phyloP scores from a whole-genome alignment of 352 stramenopile genomes.

The Phytophthora chlamydospora region DNA sequence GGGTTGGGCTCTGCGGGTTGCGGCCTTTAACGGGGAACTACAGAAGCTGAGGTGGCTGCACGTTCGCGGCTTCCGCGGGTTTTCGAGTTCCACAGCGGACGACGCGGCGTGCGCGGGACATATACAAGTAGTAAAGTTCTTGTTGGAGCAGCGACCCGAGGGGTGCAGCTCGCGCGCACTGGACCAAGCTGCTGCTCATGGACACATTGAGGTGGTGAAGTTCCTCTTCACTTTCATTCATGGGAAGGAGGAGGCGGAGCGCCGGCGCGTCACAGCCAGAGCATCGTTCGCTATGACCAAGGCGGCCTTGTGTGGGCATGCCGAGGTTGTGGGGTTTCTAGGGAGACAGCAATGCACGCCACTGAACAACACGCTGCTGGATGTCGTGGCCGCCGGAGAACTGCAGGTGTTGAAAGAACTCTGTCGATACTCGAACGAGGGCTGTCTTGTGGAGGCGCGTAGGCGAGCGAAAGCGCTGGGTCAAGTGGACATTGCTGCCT shows the following conservation, averaged over 20 bases:
- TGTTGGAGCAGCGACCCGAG: slow-evolving; percentile 46
- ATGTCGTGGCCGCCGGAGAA: slow-evolving; percentile 36
- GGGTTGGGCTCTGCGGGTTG: slow-evolving; percentile 31
- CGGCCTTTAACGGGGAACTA: slow-evolving; percentile 34
- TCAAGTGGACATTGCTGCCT: slow-evolving; percentile 25
- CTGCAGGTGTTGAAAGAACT: slow-evolving; percentile 32
- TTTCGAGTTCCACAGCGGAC: slow-evolving; percentile 30
- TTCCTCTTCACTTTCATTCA: slow-evolving; percentile 47
- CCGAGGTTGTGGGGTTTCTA: slow-evolving; percentile 30
- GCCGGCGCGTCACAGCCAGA: slow-evolving; percentile 22
- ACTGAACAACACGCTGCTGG: slow-evolving; percentile 34
- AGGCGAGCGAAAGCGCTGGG: slow-evolving; percentile 30
- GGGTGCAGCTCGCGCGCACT: slow-evolving; percentile 47
- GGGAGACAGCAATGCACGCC: slow-evolving; percentile 28
- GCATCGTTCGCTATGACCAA: slow-evolving; percentile 42
- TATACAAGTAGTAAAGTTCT: slow-evolving; percentile 47
- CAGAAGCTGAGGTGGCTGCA: slow-evolving; percentile 41
- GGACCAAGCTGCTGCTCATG: slow-evolving; percentile 58
- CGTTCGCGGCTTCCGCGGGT: slow-evolving; percentile 29
- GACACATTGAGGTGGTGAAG: slow-evolving; percentile 52
- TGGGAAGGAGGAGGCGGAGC: slow-evolving; percentile 9
- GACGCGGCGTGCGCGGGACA: slow-evolving; percentile 40
- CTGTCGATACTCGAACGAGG: slow-evolving; percentile 38
- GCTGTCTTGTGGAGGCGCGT: slow-evolving; percentile 38
- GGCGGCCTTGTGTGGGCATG: slow-evolving; percentile 32